Base-by-base conservation (phyloP, 805 yeast species). In the Debaryomyces tyrocola region DNA sequence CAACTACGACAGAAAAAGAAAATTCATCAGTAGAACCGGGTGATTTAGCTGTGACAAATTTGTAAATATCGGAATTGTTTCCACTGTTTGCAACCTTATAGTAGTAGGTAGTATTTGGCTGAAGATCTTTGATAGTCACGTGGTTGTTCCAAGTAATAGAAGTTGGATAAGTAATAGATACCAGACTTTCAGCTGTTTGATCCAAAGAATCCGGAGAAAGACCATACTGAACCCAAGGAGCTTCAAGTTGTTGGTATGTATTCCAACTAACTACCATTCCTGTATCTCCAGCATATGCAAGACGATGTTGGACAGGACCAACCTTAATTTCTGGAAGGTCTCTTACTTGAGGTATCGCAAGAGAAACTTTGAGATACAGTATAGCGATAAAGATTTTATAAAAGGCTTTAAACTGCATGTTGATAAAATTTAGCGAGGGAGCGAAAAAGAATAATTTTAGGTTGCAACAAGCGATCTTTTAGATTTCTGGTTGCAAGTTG, bases 261-360 rank as follows among this genome's bases (percentile, higher is more conserved):
- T 51, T 51, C 54, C 54, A 51, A 12, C 52, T 48, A 15, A 51
- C 54, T 12, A 46, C 40, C 48, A 51, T 46, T 11, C 54, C 54
- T 10, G 41, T 29, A 10, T 33, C 36, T 11, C 46, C 47, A 8
- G 48, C 40, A 36, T 31, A 51, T 5, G 54, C 54, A 41, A 51
- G 44, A 46, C 54, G 54, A 43, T 46, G 50, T 38, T 51, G 54
- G 18, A 31, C 37, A 17, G 49, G 49, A 17, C 45, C 34, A 6
- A 36, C 17, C 42, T 34, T 41, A 20, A 35, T 35, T 15, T 33
- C 24, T 18, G 45, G 45, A 35, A 41, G 34, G 6, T 29, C 37
- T 31, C 18, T 40, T 21, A 33, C 36, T 9, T 40, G 20, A 14
- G 29, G 43, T 20, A 29, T 31, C 18, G 36, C 37, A 18, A 36